Conservation (phyloP, 495 filamentous ascomycete species). For the Penicillium crystallinum region DNA sequence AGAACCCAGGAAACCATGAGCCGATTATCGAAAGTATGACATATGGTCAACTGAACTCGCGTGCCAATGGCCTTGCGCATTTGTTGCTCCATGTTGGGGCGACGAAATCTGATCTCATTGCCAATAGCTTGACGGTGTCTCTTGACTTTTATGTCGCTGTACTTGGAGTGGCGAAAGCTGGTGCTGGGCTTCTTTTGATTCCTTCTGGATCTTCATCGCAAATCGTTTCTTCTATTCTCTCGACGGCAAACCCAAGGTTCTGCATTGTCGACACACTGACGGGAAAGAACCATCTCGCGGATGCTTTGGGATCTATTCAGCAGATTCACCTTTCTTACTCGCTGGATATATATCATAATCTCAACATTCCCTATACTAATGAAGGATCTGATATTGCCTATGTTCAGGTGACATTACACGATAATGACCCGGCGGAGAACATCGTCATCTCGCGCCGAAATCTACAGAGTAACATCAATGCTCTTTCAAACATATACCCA, state of each 20-base stretch:
- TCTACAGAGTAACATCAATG: slow-evolving; percentile 61
- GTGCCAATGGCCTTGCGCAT: slow-evolving; percentile 60
- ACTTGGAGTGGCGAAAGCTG: slow-evolving; percentile 64
- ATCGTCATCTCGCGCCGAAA: slow-evolving; percentile 64
- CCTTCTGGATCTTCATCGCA: slow-evolving; percentile 53
- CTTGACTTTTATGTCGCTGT: slow-evolving; percentile 62
- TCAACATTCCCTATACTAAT: slow-evolving; percentile 21
- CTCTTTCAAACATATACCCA: slow-evolving; percentile 57
- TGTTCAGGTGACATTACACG: slow-evolving; percentile 57
- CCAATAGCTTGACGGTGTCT: slow-evolving; percentile 67
- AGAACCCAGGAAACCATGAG: slow-evolving; percentile 26
- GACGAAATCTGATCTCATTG: slow-evolving; percentile 49
- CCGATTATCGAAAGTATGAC: slow-evolving; percentile 41
- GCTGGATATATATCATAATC: slow-evolving; percentile 16
- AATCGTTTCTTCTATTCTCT: slow-evolving; percentile 50
- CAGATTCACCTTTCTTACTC: slow-evolving; percentile 31
- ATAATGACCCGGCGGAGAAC: slow-evolving; percentile 63
- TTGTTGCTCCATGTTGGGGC: slow-evolving; percentile 45
- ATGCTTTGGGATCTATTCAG: slow-evolving; percentile 13
- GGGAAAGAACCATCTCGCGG: background rate
- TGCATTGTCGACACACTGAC: slow-evolving; percentile 39
- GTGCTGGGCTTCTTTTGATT: slow-evolving; percentile 67
- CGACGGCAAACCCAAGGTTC: slow-evolving; percentile 42
- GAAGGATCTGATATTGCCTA: slow-evolving; percentile 37
- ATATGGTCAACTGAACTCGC: slow-evolving; percentile 56